A percentile compares a stretch with the other conserved stretches of the same genome.
Conservation (phyloP, 2,329 filamentous ascomycete genomes). For the Aspergillus alliaceus region DNA sequence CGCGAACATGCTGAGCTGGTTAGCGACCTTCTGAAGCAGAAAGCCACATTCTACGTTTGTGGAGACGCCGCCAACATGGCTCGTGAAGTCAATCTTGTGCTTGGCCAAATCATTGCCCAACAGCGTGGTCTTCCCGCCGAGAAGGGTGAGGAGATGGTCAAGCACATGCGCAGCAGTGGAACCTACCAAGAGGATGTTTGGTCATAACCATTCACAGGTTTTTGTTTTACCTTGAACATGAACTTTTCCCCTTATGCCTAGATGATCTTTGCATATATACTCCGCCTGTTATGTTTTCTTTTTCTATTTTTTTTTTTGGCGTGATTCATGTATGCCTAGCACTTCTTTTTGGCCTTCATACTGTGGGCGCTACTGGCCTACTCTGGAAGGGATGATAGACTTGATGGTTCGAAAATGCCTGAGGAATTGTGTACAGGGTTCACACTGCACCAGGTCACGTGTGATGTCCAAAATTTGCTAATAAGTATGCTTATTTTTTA, state of each 20-base stretch:
- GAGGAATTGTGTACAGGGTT: not conserved
- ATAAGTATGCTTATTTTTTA: not conserved
- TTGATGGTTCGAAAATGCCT: slow-evolving; percentile 7
- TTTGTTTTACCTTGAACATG: slow-evolving; percentile 16
- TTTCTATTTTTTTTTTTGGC: slow-evolving; percentile 16
- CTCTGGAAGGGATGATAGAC: slow-evolving; percentile 7
- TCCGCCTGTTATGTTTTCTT: slow-evolving; percentile 19
- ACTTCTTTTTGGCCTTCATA: slow-evolving; percentile 7
- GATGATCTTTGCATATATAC: slow-evolving; percentile 30
- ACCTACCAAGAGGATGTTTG: slow-evolving; percentile 88
- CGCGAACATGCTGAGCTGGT: slow-evolving; percentile 80
- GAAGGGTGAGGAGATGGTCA: slow-evolving; percentile 95
- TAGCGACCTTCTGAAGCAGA: slow-evolving; percentile 79
- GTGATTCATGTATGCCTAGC: slow-evolving; percentile 22
- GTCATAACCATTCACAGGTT: slow-evolving; percentile 49
- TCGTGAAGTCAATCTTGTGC: slow-evolving; percentile 83
- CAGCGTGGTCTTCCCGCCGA: slow-evolving; percentile 77
- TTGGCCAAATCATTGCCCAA: slow-evolving; percentile 82
- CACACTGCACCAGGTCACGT: not conserved
- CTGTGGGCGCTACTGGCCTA: slow-evolving; percentile 3
- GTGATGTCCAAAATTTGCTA: not conserved
- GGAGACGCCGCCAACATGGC: slow-evolving; percentile 98
- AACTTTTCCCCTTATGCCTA: slow-evolving; percentile 17
- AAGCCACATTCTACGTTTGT: slow-evolving; percentile 96
- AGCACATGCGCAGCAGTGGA: slow-evolving; percentile 91